Base-by-base conservation (phyloP, 371 early-diverging fungal species). In the Cokeromyces recurvatus region DNA sequence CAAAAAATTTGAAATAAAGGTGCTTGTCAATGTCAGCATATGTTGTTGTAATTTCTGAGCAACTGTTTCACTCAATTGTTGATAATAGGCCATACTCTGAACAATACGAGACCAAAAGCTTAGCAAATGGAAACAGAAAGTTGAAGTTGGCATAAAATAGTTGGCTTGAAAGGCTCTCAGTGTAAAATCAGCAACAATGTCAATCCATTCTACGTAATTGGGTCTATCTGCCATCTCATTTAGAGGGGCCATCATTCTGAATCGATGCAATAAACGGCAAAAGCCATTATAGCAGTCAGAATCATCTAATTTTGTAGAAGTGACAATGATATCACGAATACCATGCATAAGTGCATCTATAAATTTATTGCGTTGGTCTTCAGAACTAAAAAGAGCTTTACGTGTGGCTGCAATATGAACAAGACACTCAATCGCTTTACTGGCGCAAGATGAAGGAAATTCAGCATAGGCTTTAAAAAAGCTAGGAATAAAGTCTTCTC, bases 51-150 rank as follows among this genome's bases (percentile, higher is more conserved):
- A 23, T 23, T 53, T 64, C 14, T 35, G 31, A 4, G 53, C 48
- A 1, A 38, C 43, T 8, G 14, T 29, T 16, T 19, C 63, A 35
- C 45, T 64, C 66, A 21, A 51, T 35, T 38, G 64, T 54, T 51
- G 65, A 24, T 44, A 71, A 48, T 76, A 75, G 22, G 62, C 57
- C 64, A 79, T 74, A 11, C 77, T 74, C 11, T 82, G 67, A 1
- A 82, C 77, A 11, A 85, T 72, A 48, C 85, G 79, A 34, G 82
- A 78, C 93, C 93, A 93, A 57, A 92, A 91, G 11, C 81, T 75
- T 41, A 92, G 64, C 24, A 93, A 59, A 58, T 90, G 87, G n/a
- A 71, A 64, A 2, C 53, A 48, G 16, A 87, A 57, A 46, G 81
- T 84, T 53, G 85, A 84, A 15, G 15, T 31, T 29, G 47, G n/a